phyloP scores from a whole-genome alignment of 805 yeast genomes.

The Suhomyces pyralidae region DNA sequence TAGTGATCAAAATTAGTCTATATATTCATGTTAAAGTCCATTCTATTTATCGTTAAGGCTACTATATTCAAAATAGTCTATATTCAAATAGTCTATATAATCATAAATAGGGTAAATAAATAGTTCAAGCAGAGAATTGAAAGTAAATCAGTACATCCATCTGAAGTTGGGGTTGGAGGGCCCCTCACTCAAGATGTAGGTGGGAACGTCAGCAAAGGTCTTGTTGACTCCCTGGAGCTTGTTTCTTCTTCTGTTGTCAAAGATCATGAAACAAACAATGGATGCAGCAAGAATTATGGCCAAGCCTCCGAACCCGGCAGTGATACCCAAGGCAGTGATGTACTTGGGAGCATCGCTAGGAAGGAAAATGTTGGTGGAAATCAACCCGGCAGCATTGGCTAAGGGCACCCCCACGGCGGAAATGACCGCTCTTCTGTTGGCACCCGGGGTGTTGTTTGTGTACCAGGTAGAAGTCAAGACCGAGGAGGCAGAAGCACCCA shows the following conservation, averaged over 20 bases:
- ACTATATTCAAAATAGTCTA: too few relatives aligned
- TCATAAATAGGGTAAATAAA: not conserved
- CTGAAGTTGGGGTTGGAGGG: conserved; percentile 44
- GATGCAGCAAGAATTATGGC: conserved; percentile 23
- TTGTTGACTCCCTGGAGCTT: conserved; percentile 35
- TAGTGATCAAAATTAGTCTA: too few relatives aligned
- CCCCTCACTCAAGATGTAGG: conserved; percentile 42
- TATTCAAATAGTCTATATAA: too few relatives aligned
- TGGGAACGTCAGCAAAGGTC: conserved; percentile 41
- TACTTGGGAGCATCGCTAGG: conserved; percentile 33
- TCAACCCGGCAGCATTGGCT: conserved; percentile 32
- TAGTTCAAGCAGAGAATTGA: too few relatives aligned
- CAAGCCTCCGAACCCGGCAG: conserved; percentile 30
- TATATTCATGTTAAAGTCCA: too few relatives aligned
- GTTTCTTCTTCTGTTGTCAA: conserved; percentile 43
- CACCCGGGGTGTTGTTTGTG: conserved; percentile 47
- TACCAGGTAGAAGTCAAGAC: conserved; percentile 52
- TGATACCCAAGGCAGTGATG: conserved; percentile 28
- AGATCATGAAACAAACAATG: conserved; percentile 35
- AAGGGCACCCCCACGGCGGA: conserved; percentile 44
- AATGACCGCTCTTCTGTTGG: conserved; percentile 43
- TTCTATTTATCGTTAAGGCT: too few relatives aligned
- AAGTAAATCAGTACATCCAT: conserved; percentile 39
- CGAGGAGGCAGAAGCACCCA: conserved; percentile 48
- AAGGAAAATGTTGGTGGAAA: conserved; percentile 30